Percentiles rank a stretch among this genome's conserved stretches.
Evolutionary conservation across 305 asterid species (phyloP).

Genomic region (Ruellia speciosa): DNA sequence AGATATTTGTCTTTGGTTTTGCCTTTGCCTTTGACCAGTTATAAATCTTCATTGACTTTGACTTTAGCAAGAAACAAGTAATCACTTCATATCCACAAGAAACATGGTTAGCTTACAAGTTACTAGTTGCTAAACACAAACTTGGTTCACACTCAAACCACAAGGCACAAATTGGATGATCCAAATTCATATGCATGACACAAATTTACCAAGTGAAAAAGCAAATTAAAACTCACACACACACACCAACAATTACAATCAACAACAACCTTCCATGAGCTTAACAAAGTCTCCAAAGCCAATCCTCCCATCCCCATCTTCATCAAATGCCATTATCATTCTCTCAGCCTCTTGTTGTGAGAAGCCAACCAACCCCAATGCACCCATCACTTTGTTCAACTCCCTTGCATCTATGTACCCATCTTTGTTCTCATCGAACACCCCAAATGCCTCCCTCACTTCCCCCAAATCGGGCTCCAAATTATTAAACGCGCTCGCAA

Average conservation of each 20-base stretch:
- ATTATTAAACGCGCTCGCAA: constrained; percentile 27
- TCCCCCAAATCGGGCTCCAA: constrained; percentile 37
- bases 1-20: too few relatives aligned
- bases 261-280: constrained; percentile 34
- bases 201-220: too few relatives aligned
- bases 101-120: too few relatives aligned
- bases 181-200: too few relatives aligned
- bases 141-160: too few relatives aligned
- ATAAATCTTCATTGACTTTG: too few relatives aligned
- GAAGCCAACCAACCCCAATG: constrained; percentile 33
- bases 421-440: constrained; percentile 50
- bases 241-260: constrained; percentile 3
- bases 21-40: too few relatives aligned
- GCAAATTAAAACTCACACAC: too few relatives aligned
- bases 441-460: constrained; percentile 43
- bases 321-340: constrained; percentile 47
- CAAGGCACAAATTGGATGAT: too few relatives aligned
- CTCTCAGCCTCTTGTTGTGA: constrained; percentile 29
- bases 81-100: too few relatives aligned
- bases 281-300: constrained; percentile 48
- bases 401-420: constrained; percentile 56
- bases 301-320: constrained; percentile 38
- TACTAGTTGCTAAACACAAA: too few relatives aligned
- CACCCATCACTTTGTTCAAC: constrained; percentile 30
- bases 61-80: too few relatives aligned